Evolutionary conservation across 1,284 basidiomycete genomes (phyloP).

Genomic region (Boletus mariae): DNA sequence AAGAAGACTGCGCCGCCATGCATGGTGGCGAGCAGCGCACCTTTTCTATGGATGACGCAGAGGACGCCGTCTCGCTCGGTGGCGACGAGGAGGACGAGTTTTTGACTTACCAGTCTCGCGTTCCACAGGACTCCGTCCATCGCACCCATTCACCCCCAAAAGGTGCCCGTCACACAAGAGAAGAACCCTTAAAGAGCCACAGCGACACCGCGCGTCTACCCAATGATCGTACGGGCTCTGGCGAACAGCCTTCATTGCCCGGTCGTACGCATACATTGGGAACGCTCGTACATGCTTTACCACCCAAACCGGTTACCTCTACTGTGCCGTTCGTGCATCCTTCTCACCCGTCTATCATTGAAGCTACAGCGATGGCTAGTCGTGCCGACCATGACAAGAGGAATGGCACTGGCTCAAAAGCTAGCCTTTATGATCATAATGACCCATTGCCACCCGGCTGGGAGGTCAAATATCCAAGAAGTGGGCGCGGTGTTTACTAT

Average conservation of each 20-base stretch:
- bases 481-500: slow-evolving; percentile 48
- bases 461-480: slow-evolving; percentile 55
- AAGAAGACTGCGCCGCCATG: slow-evolving; percentile 46
- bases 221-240: slow-evolving; percentile 13
- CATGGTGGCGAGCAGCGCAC: slow-evolving; percentile 22
- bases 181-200: slow-evolving; percentile 7
- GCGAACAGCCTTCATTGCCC: slow-evolving; percentile 31
- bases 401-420: slow-evolving; percentile 29
- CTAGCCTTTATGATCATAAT: slow-evolving; percentile 32
- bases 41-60: slow-evolving; percentile 47
- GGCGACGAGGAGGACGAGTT: slow-evolving; percentile 64
- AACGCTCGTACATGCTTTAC: slow-evolving; percentile 59
- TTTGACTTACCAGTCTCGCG: slow-evolving; percentile 34
- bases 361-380: slow-evolving; percentile 57
- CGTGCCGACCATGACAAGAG: slow-evolving; percentile 35
- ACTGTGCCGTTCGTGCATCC: slow-evolving; percentile 52
- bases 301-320: slow-evolving; percentile 63
- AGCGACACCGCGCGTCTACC: slow-evolving; percentile 14
- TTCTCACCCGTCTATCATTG: slow-evolving; percentile 52
- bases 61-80: slow-evolving; percentile 68
- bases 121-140: slow-evolving; percentile 20
- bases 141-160: slow-evolving; percentile 19
- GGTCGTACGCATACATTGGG: slow-evolving; percentile 32
- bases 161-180: slow-evolving; percentile 11
- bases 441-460: slow-evolving; percentile 55